Conservation (phyloP, 2,329 filamentous ascomycete genomes). For the Penicillium brevicompactum region DNA sequence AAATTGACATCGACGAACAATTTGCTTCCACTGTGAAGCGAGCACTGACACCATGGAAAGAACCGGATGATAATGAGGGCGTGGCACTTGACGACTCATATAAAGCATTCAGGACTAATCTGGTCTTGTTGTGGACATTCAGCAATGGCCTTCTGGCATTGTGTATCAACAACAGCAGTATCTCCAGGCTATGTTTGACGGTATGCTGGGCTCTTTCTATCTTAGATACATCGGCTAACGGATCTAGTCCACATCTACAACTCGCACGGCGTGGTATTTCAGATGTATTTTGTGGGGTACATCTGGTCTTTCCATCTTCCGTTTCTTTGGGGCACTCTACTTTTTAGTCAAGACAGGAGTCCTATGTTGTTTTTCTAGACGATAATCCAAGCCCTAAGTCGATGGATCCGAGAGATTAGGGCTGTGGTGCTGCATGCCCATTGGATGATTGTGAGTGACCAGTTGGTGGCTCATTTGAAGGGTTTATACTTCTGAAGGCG, state of each 20-base stretch:
- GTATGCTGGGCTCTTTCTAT: slow-evolving; percentile 8
- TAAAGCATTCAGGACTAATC: slow-evolving; percentile 95
- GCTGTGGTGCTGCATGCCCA: not conserved
- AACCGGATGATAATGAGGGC: slow-evolving; percentile 71
- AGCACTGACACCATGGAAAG: slow-evolving; percentile 77
- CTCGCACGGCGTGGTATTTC: slow-evolving; percentile 16
- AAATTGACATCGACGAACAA: slow-evolving; percentile 93
- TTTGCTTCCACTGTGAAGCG: slow-evolving; percentile 94
- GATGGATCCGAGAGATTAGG: not conserved
- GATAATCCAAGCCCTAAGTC: not conserved
- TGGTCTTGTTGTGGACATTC: slow-evolving; percentile 90
- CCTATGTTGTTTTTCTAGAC: slow-evolving; percentile 14
- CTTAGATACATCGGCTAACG: not conserved
- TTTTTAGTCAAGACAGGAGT: slow-evolving; percentile 18
- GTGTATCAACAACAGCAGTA: slow-evolving; percentile 73
- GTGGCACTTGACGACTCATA: slow-evolving; percentile 93
- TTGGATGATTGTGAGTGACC: not conserved
- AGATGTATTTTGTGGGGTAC: slow-evolving; percentile 20
- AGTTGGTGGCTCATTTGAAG: not conserved
- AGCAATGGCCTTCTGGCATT: slow-evolving; percentile 83
- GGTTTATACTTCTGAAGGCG: no score
- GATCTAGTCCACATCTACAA: slow-evolving; percentile 1
- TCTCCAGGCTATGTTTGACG: slow-evolving; percentile 20
- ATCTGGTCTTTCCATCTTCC: slow-evolving; percentile 21
- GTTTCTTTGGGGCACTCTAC: slow-evolving; percentile 20